Evolutionary conservation across 345 rosid species (phyloP), one percentile per base, ranked within the genome.

Genomic region (Salix purpurea): DNA sequence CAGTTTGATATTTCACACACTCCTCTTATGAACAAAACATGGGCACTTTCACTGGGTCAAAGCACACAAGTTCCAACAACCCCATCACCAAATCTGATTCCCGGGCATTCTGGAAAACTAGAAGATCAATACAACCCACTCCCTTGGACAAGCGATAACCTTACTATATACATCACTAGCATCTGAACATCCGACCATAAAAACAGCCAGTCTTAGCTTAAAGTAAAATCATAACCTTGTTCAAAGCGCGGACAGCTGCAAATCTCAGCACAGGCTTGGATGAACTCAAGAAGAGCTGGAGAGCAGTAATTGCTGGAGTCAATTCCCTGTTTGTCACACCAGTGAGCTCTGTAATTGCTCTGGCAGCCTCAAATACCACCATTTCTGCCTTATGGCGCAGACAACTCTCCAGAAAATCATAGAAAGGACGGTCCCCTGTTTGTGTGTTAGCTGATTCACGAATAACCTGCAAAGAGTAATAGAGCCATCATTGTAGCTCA

Each of bases 331-430:
- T 92, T 76, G 98, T 89, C 78, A 93, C 98, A 52, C 94, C 97
- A 87, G 84, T 89, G 78, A 95, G 97, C 90, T 90, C 99, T 4
- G 99, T 95, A 78, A 95, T 95, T n/a, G 99, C 98, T 84, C 98
- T 91, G 76, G 99, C 99, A 79, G 98, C 97, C 89, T 93, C 99
- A 84, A 95, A 91, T 77, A 93, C 91, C 76, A 93, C 99, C 98
- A 93, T 93, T 89, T 95, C 99, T 54, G 98, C 93, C 84, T 93
- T 95, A 71, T 95, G 97, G 82, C 98, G 97, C 74, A 95, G 88
- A 83, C 99, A 93, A 78, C 96, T 86, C 88, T 95, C 99, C 79
- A 95, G 89, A 87, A 89, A 95, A 67, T 95, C 99, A 88, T 90
- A 95, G 80, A 95, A 93, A 8, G 98, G 99, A 79, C 98, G 92